Evolutionary conservation across 768 basidiomycete genomes (phyloP), one percentile per base, ranked within the genome.

Genomic region (Termitomyces sp.): DNA sequence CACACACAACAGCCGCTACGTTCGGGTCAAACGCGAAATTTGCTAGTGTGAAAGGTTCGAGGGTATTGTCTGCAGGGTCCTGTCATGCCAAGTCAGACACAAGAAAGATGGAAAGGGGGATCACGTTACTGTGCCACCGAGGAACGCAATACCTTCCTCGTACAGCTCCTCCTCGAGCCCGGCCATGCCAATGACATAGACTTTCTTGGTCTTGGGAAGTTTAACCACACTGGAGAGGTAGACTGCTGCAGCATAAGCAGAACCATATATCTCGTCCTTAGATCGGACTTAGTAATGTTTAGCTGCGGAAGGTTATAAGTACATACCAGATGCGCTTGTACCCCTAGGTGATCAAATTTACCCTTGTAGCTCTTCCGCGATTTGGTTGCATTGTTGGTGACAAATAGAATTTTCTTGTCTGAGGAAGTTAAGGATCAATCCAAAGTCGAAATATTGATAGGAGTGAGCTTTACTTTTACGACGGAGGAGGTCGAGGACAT

Each of bases 371-470:
- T 85, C 67, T 73, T 82, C 59, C 97, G 77, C 5, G 93, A 96
- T 73, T 98, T 96, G 53, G 87, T 91, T 45, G 96, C 95, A 68
- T 98, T 99, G 74, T 99, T 99, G 17, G 95, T 98, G 49, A 97
- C 94, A 65, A 98, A 98, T 10, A 98, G 71, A 32, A 97, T 74
- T 57, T 82, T 79, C 77, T 92, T 98, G 66, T 79, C 93, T 93
- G 68, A 35, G 32, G 24, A 24, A 41, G 56, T 58, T 45, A 51
- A 58, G 19, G 14, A 53, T 22, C 11, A 51, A 48, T 54, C 41
- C 59, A 40, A 14, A 44, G 43, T 24, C 57, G 22, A 53, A 34
- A n/a, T 9, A 32, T 19, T 43, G 47, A 43, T 32, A 43, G 47
- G 34, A 44, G n/a, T 26, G 47, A 26, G 34, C n/a, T 19, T 64